Evolutionary conservation across 192 early-diverging fungal genomes (phyloP).

Genomic region (Linnemannia elongata): DNA sequence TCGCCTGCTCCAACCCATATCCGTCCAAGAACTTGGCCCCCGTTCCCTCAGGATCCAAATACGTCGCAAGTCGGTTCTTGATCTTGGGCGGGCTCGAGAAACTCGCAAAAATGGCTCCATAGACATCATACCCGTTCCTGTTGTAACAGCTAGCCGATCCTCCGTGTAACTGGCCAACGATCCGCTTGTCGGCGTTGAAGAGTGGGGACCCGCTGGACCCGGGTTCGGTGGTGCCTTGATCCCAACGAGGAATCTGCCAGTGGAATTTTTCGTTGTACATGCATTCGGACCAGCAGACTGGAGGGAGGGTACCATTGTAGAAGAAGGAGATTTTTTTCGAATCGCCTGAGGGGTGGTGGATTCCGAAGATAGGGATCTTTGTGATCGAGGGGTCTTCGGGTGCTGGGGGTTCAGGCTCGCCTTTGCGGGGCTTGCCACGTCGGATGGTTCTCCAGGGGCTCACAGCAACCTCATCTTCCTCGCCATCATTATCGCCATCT

Average conservation of each 20-base stretch:
- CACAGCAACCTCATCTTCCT: background rate
- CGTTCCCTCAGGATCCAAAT: conserved; percentile 40
- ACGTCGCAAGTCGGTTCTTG: conserved; percentile 35
- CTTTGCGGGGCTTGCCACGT: background rate
- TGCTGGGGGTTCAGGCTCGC: background rate
- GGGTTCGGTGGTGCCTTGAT: conserved; percentile 59
- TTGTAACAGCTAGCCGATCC: conserved; percentile 60
- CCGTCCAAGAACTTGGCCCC: conserved; percentile 40
- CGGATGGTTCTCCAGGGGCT: conserved; percentile 31
- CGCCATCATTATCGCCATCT: background rate
- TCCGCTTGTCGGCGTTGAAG: conserved; percentile 59
- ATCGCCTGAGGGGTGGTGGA: conserved; percentile 64
- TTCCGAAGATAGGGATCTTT: conserved; percentile 51
- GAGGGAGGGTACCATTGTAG: conserved; percentile 50
- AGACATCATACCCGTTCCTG: conserved; percentile 61
- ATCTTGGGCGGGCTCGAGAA: conserved; percentile 39
- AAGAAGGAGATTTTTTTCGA: conserved; percentile 62
- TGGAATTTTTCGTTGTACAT: conserved; percentile 30
- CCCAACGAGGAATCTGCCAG: conserved; percentile 61
- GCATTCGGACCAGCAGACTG: conserved; percentile 60
- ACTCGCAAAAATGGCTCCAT: conserved; percentile 55
- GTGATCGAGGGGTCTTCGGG: conserved; percentile 12
- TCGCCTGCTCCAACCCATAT: conserved; percentile 25
- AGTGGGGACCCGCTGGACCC: conserved; percentile 61
- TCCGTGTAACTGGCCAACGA: conserved; percentile 63